Evolutionary conservation across 2,329 filamentous ascomycete genomes (phyloP).

Genomic region (Pestalotiopsis sp.): DNA sequence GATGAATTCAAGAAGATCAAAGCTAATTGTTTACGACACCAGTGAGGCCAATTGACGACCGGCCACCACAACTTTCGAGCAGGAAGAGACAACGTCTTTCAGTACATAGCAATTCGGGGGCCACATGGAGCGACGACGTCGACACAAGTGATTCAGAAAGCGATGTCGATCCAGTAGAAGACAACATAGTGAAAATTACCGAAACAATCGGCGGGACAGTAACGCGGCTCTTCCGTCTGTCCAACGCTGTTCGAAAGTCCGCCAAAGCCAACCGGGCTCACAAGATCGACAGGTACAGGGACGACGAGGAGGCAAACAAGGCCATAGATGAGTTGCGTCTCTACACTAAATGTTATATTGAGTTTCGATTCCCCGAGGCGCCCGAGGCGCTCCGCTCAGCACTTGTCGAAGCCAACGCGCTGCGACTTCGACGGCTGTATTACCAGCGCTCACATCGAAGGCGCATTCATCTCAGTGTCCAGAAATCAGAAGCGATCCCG

Average conservation of each 20-base stretch:
- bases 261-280: conserved; percentile 23
- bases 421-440: conserved; percentile 20
- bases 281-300: conserved; percentile 23
- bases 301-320: conserved; percentile 27
- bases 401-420: conserved; percentile 19
- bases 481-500: conserved; percentile 9
- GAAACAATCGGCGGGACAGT: conserved; percentile 24
- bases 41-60: conserved; percentile 25
- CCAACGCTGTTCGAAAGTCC: conserved; percentile 27
- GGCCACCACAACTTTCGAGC: conserved; percentile 17
- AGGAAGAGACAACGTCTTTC: conserved; percentile 13
- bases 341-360: conserved; percentile 29
- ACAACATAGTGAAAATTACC: conserved; percentile 23
- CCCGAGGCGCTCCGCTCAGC: conserved; percentile 23
- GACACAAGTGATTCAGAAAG: conserved; percentile 16
- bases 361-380: conserved; percentile 25
- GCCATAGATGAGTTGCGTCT: conserved; percentile 27
- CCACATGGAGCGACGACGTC: conserved; percentile 13
- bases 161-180: conserved; percentile 20
- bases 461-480: conserved; percentile 17
- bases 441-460: conserved; percentile 19
- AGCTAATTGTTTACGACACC: conserved; percentile 19
- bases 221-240: conserved; percentile 28
- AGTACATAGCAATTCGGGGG: not conserved
- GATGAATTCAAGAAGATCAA: conserved; percentile 4